Base-by-base conservation (phyloP, 495 filamentous ascomycete species). In the Neurospora cerealis region DNA sequence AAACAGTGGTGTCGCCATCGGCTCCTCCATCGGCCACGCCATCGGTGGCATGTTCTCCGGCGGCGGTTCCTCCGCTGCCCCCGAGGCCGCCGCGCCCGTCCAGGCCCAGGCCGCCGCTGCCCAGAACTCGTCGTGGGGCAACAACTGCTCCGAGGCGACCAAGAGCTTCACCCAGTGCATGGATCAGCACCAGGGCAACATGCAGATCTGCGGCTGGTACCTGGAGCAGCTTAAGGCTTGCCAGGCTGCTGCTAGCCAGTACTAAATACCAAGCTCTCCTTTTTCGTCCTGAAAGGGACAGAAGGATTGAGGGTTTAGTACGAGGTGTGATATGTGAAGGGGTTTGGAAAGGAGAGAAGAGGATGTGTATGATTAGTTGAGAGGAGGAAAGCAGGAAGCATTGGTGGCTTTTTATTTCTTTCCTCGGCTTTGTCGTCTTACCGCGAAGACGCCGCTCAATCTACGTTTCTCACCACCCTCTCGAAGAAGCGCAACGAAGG, bases 181-280 rank as follows among this genome's bases (percentile, higher is more conserved):
- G 89, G 94, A 98, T 80, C 91, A 99, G 77, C 91, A 99, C 82
- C 83, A 89, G 78, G 96, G 96, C 73, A 92, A 96, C 82, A 90
- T 98, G 91, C 91, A 92, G 81, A 97, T 97, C 78, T 99, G 96
- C 85, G 90, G 91, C 75, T 99, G 96, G 96, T 99, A 99, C 82
- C 83, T 99, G 78, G 95, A 98, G 83, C 96, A 99, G 88, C 86
- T 99, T 81, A 97, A 97, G 88, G 93, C 95, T 70, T 98, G 95
- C 88, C 95, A 98, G 88, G 85, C 87, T 78, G 93, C 95, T 78
- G 93, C 95, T 71, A 92, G 87, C 83, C 92, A 91, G 81, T 97
- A 96, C 86, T 74, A 72, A 72, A 24, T 39, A 39, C 38, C 10
- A 9, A 39, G 10, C 38, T 39, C 9, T 28, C 24, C 24, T 28